Conservation (phyloP, 2,329 filamentous ascomycete species). For the Verruconis gallopava region DNA sequence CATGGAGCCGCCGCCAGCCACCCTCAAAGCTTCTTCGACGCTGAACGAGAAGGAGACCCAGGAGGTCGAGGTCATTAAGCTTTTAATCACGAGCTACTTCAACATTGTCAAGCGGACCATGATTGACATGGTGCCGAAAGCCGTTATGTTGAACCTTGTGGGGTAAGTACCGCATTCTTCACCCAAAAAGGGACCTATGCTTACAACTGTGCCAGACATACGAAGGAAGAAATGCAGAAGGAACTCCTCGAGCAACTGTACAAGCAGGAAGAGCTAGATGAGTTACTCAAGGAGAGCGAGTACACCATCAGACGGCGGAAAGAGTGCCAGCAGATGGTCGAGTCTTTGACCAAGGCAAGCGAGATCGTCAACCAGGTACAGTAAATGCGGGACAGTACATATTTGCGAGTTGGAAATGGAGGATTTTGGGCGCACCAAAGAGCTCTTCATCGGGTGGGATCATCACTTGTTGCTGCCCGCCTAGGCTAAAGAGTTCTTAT, state of each 20-base stretch:
- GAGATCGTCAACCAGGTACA: constrained; percentile 84
- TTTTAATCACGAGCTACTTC: constrained; percentile 92
- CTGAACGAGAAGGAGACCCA: constrained; percentile 88
- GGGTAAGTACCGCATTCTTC: constrained; percentile 49
- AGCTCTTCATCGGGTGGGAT: too few species aligned
- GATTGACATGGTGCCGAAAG: constrained; percentile 99
- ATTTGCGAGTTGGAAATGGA: too few species aligned
- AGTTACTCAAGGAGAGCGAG: constrained; percentile 93
- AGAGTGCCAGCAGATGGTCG: constrained; percentile 99
- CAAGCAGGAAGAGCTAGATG: constrained; percentile 76
- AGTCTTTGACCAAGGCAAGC: constrained; percentile 75
- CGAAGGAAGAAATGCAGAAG: constrained; percentile 96
- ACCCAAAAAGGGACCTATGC: background rate
- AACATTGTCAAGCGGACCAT: constrained; percentile 97
- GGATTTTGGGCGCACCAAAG: too few species aligned
- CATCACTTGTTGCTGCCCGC: too few species aligned
- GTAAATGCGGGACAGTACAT: constrained; percentile 19
- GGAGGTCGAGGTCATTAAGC: constrained; percentile 97
- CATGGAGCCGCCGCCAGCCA: constrained; percentile 90
- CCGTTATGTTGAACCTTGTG: constrained; percentile 94
- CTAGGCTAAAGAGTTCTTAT: too few species aligned
- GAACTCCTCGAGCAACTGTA: constrained; percentile 98
- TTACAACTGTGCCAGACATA: constrained; percentile 46
- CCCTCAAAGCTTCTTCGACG: constrained; percentile 84
- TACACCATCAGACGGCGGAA: constrained; percentile 91